Conservation (phyloP, 2,329 filamentous ascomycete species). For the Claviceps sp. region DNA sequence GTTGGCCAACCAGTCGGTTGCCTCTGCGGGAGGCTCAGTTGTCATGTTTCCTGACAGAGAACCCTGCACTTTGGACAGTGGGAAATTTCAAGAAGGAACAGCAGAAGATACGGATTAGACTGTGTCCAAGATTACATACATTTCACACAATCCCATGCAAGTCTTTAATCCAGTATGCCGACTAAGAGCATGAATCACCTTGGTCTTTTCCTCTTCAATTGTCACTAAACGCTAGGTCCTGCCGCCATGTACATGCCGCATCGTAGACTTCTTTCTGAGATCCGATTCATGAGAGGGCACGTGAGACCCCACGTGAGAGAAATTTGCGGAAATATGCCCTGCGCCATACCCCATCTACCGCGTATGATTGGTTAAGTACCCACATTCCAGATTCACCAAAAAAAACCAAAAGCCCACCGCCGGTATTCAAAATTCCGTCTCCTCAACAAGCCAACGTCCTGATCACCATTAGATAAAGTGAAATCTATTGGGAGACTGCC, state of each 20-base stretch:
- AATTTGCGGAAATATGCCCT: constrained; percentile 25
- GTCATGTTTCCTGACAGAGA: constrained; percentile 8
- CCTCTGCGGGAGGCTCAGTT: constrained; percentile 12
- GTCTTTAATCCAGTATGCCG: background rate
- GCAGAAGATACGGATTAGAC: background rate
- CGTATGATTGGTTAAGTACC: constrained; percentile 8
- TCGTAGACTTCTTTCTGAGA: background rate
- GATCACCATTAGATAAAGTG: constrained; percentile 56
- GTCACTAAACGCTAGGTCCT: too few relatives aligned
- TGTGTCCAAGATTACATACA: constrained; percentile 1
- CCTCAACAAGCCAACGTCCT: constrained; percentile 18
- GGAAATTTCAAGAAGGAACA: background rate
- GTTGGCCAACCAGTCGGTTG: constrained; percentile 21
- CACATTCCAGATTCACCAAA: constrained; percentile 15
- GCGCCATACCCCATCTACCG: constrained; percentile 13
- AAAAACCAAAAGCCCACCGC: constrained; percentile 9
- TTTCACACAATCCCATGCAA: background rate
- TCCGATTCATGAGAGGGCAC: constrained; percentile 10
- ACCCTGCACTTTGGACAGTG: background rate
- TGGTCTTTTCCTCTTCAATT: background rate
- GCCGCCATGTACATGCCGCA: background rate
- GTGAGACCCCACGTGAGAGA: constrained; percentile 20
- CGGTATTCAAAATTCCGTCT: constrained; percentile 7
- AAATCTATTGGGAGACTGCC: constrained; percentile 78
- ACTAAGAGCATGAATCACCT: background rate